Conservation (phyloP, 202 grass and related monocot species). For the Miscanthus sacchariflorus region DNA sequence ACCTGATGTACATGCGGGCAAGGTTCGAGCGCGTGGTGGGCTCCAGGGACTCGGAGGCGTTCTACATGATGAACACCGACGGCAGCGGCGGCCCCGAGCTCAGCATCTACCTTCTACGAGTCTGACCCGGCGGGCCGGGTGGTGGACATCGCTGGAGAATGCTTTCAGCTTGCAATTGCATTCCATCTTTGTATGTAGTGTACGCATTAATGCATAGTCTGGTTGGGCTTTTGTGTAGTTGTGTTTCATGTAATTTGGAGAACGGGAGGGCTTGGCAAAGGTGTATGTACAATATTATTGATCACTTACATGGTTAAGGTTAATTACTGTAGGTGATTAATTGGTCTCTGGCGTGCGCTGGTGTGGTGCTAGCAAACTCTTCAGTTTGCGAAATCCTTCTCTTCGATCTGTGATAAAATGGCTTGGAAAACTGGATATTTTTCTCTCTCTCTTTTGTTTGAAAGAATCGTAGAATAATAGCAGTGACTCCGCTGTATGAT, state of each 20-base stretch:
- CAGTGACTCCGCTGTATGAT: neutral
- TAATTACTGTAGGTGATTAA: neutral
- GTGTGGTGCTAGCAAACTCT: neutral
- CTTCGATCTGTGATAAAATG: neutral
- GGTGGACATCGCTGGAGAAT: neutral
- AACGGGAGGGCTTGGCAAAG: slow-evolving; percentile 43
- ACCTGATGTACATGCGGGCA: slow-evolving; percentile 94
- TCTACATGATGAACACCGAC: slow-evolving; percentile 94
- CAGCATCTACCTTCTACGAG: slow-evolving; percentile 90
- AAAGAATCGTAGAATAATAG: neutral
- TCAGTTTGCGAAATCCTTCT: neutral
- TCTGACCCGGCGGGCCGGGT: slow-evolving; percentile 24
- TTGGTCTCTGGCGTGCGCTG: slow-evolving; percentile 12
- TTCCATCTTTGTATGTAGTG: slow-evolving; percentile 40
- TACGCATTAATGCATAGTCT: slow-evolving; percentile 17
- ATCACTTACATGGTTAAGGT: slow-evolving; percentile 17
- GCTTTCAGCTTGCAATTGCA: slow-evolving; percentile 38
- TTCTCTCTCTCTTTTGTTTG: neutral
- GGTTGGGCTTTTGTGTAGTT: slow-evolving; percentile 30
- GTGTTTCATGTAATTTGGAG: slow-evolving; percentile 50
- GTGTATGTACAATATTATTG: slow-evolving; percentile 51
- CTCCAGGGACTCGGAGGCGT: slow-evolving; percentile 77
- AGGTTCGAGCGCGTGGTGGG: slow-evolving; percentile 87
- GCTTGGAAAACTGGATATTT: neutral
- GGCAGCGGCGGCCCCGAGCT: slow-evolving; percentile 78